Conservation (phyloP, 257 asterid genomes). For the Ballota nigra region DNA sequence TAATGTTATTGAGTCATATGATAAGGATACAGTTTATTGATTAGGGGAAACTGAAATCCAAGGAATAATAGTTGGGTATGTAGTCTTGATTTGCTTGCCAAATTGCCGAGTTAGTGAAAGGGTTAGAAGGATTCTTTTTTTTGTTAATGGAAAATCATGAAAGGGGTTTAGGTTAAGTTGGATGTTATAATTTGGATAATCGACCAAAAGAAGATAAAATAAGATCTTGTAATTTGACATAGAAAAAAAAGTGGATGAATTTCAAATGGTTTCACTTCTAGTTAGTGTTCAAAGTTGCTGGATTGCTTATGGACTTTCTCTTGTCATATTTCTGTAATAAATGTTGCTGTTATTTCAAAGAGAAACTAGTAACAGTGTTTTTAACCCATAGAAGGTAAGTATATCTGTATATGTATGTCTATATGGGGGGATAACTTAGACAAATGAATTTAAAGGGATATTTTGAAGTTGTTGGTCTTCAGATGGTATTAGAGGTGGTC, state of each 20-base stretch:
- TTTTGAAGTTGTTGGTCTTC: background rate
- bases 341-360: background rate
- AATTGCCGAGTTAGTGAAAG: background rate
- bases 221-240: background rate
- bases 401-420: too few relatives aligned
- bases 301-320: too few relatives aligned
- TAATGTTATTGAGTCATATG: slow-evolving; percentile 5
- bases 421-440: too few relatives aligned
- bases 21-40: background rate
- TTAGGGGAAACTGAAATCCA: background rate
- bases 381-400: background rate
- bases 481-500: background rate
- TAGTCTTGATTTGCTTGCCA: background rate
- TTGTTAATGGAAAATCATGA: background rate
- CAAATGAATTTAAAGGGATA: background rate
- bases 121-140: background rate
- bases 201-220: background rate
- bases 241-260: background rate
- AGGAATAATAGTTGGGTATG: background rate
- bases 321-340: too few relatives aligned
- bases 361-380: background rate
- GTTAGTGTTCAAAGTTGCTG: background rate
- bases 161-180: slow-evolving; percentile 8
- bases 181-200: slow-evolving; percentile 18
- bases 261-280: slow-evolving; percentile 9